These are phyloP conservation scores for Pythium biforme DNA, from an alignment of 352 stramenopile genomes.

Conservation along the genomic window DNA sequence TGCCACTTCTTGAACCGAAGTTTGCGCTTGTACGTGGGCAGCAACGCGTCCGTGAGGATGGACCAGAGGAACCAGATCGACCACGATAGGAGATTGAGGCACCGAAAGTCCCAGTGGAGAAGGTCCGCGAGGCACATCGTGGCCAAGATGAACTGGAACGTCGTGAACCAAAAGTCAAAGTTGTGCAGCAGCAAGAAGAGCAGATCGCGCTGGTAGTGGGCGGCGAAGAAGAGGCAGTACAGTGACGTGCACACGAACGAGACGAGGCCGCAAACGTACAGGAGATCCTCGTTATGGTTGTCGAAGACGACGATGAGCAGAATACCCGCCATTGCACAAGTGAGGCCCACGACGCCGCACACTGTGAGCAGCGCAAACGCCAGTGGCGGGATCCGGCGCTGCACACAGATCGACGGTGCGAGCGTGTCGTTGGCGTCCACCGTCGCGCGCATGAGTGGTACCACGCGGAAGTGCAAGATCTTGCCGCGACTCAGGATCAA, in stretches of 20 bases:
- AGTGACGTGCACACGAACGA: constrained; percentile 1
- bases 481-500: not conserved
- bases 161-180: constrained; percentile 26
- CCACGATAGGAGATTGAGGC: constrained; percentile 18
- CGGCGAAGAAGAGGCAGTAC: constrained; percentile 11
- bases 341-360: constrained; percentile 10
- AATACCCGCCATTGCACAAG: not conserved
- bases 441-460: constrained; percentile 9
- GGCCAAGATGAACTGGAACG: constrained; percentile 16
- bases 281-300: not conserved
- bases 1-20: constrained; percentile 23
- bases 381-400: not conserved
- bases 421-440: constrained; percentile 14
- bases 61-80: constrained; percentile 19
- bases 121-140: constrained; percentile 22
- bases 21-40: constrained; percentile 16
- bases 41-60: constrained; percentile 17
- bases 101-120: constrained; percentile 22
- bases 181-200: constrained; percentile 11
- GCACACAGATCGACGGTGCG: not conserved
- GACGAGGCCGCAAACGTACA: not conserved
- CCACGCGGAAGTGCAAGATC: constrained; percentile 13
- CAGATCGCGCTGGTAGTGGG: constrained; percentile 19
- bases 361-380: constrained; percentile 7
- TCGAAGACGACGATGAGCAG: constrained; percentile 7